phyloP scores from a whole-genome alignment of 2,329 filamentous ascomycete genomes.

The Aureobasidium melanogenum region DNA sequence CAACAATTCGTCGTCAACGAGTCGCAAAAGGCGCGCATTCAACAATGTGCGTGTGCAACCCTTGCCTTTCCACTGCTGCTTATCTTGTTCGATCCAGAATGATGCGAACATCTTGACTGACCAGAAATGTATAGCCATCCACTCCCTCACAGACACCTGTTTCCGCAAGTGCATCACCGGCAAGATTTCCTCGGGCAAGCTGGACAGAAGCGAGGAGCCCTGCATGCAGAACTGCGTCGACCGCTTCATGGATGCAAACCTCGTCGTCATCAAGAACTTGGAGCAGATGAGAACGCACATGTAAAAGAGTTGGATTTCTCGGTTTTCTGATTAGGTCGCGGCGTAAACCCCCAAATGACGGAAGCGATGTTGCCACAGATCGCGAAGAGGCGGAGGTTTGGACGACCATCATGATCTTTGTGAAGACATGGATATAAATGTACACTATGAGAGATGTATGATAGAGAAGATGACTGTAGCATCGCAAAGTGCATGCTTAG shows the following conservation, averaged over 20 bases:
- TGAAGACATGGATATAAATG: not conserved
- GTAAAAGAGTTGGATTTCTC: not conserved
- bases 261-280: slow-evolving; percentile 76
- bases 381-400: not conserved
- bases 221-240: slow-evolving; percentile 93
- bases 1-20: slow-evolving; percentile 79
- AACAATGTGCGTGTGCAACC: slow-evolving; percentile 27
- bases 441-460: slow-evolving; percentile 8
- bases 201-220: slow-evolving; percentile 69
- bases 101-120: not conserved
- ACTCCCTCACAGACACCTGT: slow-evolving; percentile 66
- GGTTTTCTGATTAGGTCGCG: too few species aligned
- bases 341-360: too few species aligned
- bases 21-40: slow-evolving; percentile 71
- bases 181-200: slow-evolving; percentile 58
- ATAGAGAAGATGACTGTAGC: not conserved
- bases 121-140: slow-evolving; percentile 39
- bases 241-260: slow-evolving; percentile 82
- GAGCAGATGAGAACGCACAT: slow-evolving; percentile 47
- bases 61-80: not conserved
- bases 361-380: too few species aligned
- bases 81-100: not conserved
- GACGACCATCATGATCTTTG: not conserved
- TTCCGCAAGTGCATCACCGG: slow-evolving; percentile 89
- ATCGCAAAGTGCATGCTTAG: not conserved